Evolutionary conservation across 2,329 filamentous ascomycete genomes (phyloP), one percentile per base, ranked within the genome.

Genomic region (Ophiostoma piceae): DNA sequence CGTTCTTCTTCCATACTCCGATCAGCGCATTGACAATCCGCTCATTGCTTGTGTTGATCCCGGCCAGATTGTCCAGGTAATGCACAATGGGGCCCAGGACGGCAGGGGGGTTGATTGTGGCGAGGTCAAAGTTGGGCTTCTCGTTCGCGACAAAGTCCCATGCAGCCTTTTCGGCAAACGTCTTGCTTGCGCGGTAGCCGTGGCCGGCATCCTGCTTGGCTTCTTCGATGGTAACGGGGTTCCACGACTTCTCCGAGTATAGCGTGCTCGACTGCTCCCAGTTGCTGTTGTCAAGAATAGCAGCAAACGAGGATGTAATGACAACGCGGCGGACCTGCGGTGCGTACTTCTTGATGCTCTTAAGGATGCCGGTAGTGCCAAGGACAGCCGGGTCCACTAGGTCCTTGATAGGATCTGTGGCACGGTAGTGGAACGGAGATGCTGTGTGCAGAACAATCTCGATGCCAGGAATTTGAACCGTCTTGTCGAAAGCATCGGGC

Each of bases 401-500:
- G 70, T 87, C 85, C 68, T 78, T 82, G 72, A 82, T 76, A 11
- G 84, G 78, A 74, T 87, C 84, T 66, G 77, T 79, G 73, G 80
- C 82, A 2, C 83, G 81, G 78, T 82, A 86, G 74, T 86, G 84
- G 76, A 88, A 84, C 0, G 87, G 86, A 67, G 84, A 87, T 0
- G 87, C 87, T 1, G 86, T 87, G 79, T 89, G 86, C 68, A 88
- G 79, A 54, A 88, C 85, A 67, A 83, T 83, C 70, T 85, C 82
- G 68, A 88, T 77, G 35, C 80, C 82, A 0, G 83, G 81, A 3
- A 76, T 80, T 77, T 81, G 78, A 72, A 84, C 81, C 1, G 85
- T 87, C 74, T 88, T 82, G 75, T 92, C 88, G 77, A 96, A 96
- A 70, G 92, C 92, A 69, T 84, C 84, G 62, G 87, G 84, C 75